A percentile compares a stretch with the other conserved stretches of the same genome.
Conservation (phyloP, 768 basidiomycete species). For the Mycena galopus region DNA sequence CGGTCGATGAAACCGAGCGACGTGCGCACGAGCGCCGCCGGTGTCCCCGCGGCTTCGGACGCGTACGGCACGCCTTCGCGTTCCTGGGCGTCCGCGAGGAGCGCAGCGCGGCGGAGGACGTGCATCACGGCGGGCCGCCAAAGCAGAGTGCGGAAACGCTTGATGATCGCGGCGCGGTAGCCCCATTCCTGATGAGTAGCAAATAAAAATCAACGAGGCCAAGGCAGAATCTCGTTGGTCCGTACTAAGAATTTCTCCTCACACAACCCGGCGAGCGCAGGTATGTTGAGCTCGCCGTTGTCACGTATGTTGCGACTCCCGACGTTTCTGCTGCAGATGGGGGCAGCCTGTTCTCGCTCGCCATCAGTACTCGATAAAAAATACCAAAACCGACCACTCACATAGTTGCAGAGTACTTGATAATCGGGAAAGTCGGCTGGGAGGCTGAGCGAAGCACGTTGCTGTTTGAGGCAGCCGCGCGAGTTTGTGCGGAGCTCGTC, state of each 20-base stretch:
- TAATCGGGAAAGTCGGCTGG: slow-evolving; percentile 68
- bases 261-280: slow-evolving; percentile 69
- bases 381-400: slow-evolving; percentile 49
- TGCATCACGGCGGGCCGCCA: slow-evolving; percentile 74
- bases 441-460: slow-evolving; percentile 56
- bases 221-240: neutral
- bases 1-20: slow-evolving; percentile 28
- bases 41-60: slow-evolving; percentile 34
- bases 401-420: slow-evolving; percentile 70
- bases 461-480: slow-evolving; percentile 60
- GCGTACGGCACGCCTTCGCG: slow-evolving; percentile 29
- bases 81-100: slow-evolving; percentile 57
- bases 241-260: slow-evolving; percentile 66
- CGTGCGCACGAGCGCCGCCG: slow-evolving; percentile 34
- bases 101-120: slow-evolving; percentile 63
- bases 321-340: slow-evolving; percentile 42
- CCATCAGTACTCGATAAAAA: neutral
- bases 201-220: neutral
- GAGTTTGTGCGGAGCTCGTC: slow-evolving; percentile 65
- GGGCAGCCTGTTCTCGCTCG: neutral
- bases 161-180: slow-evolving; percentile 68
- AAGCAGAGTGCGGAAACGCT: slow-evolving; percentile 73
- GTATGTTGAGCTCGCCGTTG: slow-evolving; percentile 61
- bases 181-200: slow-evolving; percentile 75
- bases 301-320: slow-evolving; percentile 43